Evolutionary conservation across 2,329 filamentous ascomycete species (phyloP).

Genomic region (Claviceps fusiformis): DNA sequence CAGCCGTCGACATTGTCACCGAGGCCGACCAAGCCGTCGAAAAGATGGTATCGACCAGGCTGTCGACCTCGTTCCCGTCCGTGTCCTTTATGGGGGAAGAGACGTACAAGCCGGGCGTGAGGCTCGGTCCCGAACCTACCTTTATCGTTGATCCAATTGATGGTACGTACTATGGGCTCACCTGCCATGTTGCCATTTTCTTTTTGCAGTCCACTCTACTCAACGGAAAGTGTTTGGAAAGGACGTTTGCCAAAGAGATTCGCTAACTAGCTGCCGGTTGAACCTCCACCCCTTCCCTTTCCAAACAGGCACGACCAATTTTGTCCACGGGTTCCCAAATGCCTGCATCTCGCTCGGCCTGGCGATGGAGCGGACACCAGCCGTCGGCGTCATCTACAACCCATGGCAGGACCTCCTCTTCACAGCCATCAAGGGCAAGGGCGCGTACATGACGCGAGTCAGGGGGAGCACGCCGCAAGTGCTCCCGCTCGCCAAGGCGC

Average conservation of each 20-base stretch:
- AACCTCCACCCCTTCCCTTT: not conserved
- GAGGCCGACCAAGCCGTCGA: constrained; percentile 55
- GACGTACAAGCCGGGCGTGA: constrained; percentile 54
- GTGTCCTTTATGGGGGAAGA: constrained; percentile 63
- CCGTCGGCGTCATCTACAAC: constrained; percentile 68
- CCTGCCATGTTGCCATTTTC: too few relatives aligned
- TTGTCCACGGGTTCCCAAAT: constrained; percentile 61
- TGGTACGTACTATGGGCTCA: constrained; percentile 24
- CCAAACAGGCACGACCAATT: constrained; percentile 50
- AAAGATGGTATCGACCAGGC: constrained; percentile 40
- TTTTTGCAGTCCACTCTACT: too few relatives aligned
- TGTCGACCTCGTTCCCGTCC: constrained; percentile 38
- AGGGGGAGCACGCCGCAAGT: constrained; percentile 23
- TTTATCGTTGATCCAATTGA: constrained; percentile 77
- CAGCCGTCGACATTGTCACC: constrained; percentile 56
- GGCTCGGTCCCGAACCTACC: constrained; percentile 52
- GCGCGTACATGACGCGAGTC: constrained; percentile 43
- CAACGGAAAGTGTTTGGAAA: too few relatives aligned
- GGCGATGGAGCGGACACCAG: constrained; percentile 45
- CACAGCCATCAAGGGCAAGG: constrained; percentile 53
- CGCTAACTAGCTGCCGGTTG: too few relatives aligned
- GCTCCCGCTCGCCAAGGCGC: constrained; percentile 29
- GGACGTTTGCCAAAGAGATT: too few relatives aligned
- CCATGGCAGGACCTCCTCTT: constrained; percentile 59
- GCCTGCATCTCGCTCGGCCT: constrained; percentile 69